A percentile compares a stretch with the other conserved stretches of the same genome.
These are phyloP conservation scores for Friedmanniomyces endolithicus DNA, from an alignment of 495 filamentous ascomycete species.

Conservation along the genomic window DNA sequence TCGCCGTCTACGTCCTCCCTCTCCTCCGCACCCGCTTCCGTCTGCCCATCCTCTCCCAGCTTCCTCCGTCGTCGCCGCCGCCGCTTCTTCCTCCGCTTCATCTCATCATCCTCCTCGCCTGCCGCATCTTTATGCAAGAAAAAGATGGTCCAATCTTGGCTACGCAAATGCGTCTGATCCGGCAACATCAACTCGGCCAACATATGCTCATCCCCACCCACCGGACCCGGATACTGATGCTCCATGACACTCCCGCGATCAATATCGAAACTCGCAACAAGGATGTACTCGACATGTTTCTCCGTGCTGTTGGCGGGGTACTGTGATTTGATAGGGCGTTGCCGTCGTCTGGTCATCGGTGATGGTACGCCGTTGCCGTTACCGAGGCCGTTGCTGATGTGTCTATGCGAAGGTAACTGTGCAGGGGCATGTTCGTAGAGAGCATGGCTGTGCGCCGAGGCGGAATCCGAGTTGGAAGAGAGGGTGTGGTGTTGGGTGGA, in stretches of 20 bases:
- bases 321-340: constrained; percentile 53
- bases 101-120: constrained; percentile 39
- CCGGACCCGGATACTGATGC: constrained; percentile 86
- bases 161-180: constrained; percentile 88
- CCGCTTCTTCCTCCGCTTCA: constrained; percentile 29
- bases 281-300: constrained; percentile 96
- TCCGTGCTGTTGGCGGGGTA: constrained; percentile 68
- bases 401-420: not conserved
- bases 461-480: not conserved
- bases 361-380: not conserved
- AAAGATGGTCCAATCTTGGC: constrained; percentile 98
- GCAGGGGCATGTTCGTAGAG: not conserved
- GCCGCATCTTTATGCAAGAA: constrained; percentile 84
- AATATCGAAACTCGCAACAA: constrained; percentile 97
- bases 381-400: not conserved
- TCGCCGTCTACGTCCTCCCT: constrained; percentile 18
- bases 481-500: not conserved
- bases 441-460: constrained; percentile 6
- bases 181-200: constrained; percentile 97
- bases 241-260: constrained; percentile 96
- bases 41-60: not conserved
- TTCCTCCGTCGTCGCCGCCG: constrained; percentile 9
- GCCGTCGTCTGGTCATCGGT: not conserved
- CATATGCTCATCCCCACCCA: constrained; percentile 97
- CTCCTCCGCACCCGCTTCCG: constrained; percentile 6